A percentile compares a stretch with the other conserved stretches of the same genome.
These are phyloP conservation scores for Exophiala phaeomuriformis DNA, from an alignment of 2,329 filamentous ascomycete species.

Conservation along the genomic window DNA sequence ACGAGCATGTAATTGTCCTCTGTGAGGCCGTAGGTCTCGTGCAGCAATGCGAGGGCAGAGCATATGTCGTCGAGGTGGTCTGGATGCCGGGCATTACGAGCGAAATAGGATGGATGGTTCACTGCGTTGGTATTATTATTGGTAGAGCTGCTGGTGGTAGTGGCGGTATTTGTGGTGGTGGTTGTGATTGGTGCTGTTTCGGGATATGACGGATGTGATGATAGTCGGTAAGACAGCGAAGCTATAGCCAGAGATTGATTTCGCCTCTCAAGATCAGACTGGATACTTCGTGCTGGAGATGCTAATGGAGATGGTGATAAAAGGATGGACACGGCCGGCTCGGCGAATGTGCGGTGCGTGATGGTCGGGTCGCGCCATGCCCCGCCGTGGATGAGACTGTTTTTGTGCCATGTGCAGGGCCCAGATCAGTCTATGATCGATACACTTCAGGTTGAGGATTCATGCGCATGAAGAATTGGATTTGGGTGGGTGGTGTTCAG, in stretches of 20 bases:
- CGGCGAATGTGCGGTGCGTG: conserved; percentile 2
- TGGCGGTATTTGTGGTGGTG: not conserved
- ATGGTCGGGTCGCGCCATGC: conserved; percentile 5
- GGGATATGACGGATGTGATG: conserved; percentile 1
- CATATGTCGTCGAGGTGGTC: conserved; percentile 4
- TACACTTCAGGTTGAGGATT: not conserved
- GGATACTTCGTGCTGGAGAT: not conserved
- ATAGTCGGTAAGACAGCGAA: conserved; percentile 5
- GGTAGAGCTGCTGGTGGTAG: too few relatives aligned
- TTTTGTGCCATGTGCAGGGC: not conserved
- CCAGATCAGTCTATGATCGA: not conserved
- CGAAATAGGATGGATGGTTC: not conserved
- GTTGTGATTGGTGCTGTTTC: not conserved
- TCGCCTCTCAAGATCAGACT: not conserved
- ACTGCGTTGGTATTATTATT: too few relatives aligned
- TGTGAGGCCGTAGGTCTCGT: not conserved
- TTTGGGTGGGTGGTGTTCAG: too few relatives aligned
- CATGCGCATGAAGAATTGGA: too few relatives aligned
- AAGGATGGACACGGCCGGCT: not conserved
- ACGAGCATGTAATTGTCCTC: conserved; percentile 1
- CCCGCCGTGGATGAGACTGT: conserved; percentile 3
- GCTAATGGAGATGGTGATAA: not conserved
- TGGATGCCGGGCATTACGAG: conserved; percentile 1
- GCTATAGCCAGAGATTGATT: not conserved
- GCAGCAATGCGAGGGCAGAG: not conserved